phyloP scores from a whole-genome alignment of 1,139 yeast species.

The Yamadazyma taylorii region DNA sequence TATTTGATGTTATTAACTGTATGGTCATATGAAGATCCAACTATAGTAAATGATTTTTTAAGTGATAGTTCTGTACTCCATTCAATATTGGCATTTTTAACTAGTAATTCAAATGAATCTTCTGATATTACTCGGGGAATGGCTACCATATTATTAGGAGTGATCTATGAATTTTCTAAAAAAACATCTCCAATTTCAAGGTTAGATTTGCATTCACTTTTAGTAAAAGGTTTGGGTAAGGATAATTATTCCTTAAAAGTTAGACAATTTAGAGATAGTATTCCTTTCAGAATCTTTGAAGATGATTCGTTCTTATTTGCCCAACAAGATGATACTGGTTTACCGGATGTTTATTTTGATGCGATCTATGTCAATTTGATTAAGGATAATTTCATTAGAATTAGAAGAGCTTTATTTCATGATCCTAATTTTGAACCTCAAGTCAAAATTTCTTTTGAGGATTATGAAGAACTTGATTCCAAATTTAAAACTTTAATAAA shows the following conservation, averaged over 20 bases:
- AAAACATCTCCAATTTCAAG: constrained; percentile 70
- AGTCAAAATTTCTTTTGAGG: constrained; percentile 64
- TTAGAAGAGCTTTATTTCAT: constrained; percentile 68
- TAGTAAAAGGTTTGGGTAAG: constrained; percentile 71
- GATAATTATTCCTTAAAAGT: constrained; percentile 78
- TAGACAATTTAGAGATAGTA: constrained; percentile 65
- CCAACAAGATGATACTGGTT: constrained; percentile 71
- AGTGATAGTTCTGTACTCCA: constrained; percentile 65
- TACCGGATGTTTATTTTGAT: constrained; percentile 81
- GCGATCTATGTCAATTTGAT: constrained; percentile 61
- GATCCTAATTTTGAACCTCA: constrained; percentile 75
- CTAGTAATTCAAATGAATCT: constrained; percentile 59
- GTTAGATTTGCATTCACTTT: constrained; percentile 57
- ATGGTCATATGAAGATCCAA: constrained; percentile 79
- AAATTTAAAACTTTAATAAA: constrained; percentile 30
- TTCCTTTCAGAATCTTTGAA: constrained; percentile 56
- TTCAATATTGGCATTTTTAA: constrained; percentile 65
- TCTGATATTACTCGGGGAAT: constrained; percentile 71
- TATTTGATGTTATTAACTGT: constrained; percentile 72
- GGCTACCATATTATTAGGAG: constrained; percentile 70
- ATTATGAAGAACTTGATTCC: constrained; percentile 61
- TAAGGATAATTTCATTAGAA: constrained; percentile 68
- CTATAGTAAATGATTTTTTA: constrained; percentile 75
- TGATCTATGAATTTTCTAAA: constrained; percentile 79
- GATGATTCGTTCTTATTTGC: constrained; percentile 30